Conservation (phyloP, 2,329 filamentous ascomycete species). For the Hypoxylon sp. region DNA sequence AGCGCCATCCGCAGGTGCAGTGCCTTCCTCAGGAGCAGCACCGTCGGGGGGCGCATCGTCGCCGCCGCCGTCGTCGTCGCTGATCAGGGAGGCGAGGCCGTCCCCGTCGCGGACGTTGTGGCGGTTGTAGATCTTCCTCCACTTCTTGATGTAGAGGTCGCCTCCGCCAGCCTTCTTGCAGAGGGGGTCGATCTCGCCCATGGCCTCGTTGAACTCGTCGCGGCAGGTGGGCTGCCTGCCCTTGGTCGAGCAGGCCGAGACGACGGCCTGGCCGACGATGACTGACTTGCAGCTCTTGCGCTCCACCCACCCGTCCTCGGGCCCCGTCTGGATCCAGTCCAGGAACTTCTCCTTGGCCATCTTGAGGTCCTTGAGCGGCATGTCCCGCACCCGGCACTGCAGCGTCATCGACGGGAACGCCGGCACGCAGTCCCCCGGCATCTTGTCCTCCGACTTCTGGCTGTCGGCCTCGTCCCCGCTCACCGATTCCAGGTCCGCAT, state of each 20-base stretch:
- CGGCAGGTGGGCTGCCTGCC: slow-evolving; percentile 24
- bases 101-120: slow-evolving; percentile 22
- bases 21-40: too few relatives aligned
- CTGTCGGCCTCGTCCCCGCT: neutral
- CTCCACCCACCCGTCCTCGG: slow-evolving; percentile 23
- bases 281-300: slow-evolving; percentile 20
- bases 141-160: slow-evolving; percentile 16
- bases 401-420: slow-evolving; percentile 23
- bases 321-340: slow-evolving; percentile 25
- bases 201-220: slow-evolving; percentile 24
- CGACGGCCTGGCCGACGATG: slow-evolving; percentile 4
- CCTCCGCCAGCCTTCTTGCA: slow-evolving; percentile 16
- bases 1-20: too few relatives aligned
- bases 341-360: slow-evolving; percentile 15
- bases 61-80: neutral
- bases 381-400: slow-evolving; percentile 12
- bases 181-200: slow-evolving; percentile 27
- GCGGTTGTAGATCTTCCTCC: slow-evolving; percentile 24
- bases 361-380: slow-evolving; percentile 14
- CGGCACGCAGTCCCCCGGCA: slow-evolving; percentile 11
- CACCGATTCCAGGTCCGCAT: neutral
- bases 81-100: neutral
- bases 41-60: too few relatives aligned
- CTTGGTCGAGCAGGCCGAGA: slow-evolving; percentile 6
- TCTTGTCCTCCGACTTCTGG: neutral